These are phyloP conservation scores for Blastosporella zonata DNA, from an alignment of 1,284 basidiomycete genomes.

Conservation along the genomic window DNA sequence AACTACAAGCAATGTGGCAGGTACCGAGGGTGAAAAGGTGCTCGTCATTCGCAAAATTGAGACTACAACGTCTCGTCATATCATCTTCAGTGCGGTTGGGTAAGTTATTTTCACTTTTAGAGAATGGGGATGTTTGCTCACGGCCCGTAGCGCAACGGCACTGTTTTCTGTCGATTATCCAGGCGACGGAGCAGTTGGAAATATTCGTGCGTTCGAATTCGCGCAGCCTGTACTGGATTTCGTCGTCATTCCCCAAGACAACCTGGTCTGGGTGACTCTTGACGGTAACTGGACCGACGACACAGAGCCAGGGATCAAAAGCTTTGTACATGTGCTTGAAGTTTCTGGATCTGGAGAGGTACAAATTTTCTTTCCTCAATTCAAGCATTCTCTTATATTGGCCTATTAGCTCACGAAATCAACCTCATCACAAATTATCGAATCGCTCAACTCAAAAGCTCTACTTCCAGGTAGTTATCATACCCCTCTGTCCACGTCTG, in stretches of 20 bases:
- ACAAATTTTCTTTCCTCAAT: conserved; percentile 2
- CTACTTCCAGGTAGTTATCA: conserved; percentile 35
- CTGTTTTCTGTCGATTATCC: conserved; percentile 53
- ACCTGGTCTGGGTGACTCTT: conserved; percentile 45
- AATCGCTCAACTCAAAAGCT: conserved; percentile 39
- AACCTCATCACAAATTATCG: conserved; percentile 28
- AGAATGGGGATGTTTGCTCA: background rate
- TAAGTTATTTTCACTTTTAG: conserved; percentile 30
- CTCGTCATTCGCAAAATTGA: conserved; percentile 55
- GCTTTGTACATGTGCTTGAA: conserved; percentile 24
- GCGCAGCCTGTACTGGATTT: conserved; percentile 61
- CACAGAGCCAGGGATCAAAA: conserved; percentile 11
- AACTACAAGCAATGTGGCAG: conserved; percentile 12
- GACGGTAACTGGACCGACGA: conserved; percentile 42
- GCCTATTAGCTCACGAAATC: conserved; percentile 28
- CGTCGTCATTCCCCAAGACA: conserved; percentile 32
- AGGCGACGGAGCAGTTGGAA: conserved; percentile 22
- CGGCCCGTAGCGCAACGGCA: conserved; percentile 56
- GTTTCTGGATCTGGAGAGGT: conserved; percentile 29
- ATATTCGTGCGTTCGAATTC: conserved; percentile 47
- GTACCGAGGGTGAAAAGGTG: conserved; percentile 30
- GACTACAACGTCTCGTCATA: conserved; percentile 36
- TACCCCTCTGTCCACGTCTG: conserved; percentile 1
- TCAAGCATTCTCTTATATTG: background rate
- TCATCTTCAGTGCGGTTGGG: conserved; percentile 71